These are phyloP conservation scores for Fusarium sp. DNA, from an alignment of 2,329 filamentous ascomycete genomes.

Conservation along the genomic window DNA sequence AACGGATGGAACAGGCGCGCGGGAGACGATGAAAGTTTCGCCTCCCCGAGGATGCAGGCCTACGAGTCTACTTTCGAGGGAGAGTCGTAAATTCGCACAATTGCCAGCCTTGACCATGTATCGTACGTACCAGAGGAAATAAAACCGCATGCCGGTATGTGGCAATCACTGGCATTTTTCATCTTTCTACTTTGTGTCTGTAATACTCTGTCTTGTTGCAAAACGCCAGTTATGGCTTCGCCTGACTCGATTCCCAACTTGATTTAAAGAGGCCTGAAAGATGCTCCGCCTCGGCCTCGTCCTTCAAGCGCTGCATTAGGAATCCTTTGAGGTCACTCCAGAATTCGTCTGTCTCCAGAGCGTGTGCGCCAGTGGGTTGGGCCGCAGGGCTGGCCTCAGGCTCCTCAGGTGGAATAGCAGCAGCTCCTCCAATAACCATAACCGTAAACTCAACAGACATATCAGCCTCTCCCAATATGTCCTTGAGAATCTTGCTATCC, in stretches of 20 bases:
- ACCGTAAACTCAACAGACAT: constrained; percentile 79
- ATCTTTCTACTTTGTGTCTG: constrained; percentile 33
- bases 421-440: constrained; percentile 85
- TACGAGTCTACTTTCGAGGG: constrained; percentile 44
- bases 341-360: constrained; percentile 79
- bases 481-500: constrained; percentile 82
- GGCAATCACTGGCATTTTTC: constrained; percentile 42
- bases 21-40: constrained; percentile 38
- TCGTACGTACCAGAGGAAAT: constrained; percentile 49
- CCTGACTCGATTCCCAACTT: constrained; percentile 71
- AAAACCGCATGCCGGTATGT: constrained; percentile 49
- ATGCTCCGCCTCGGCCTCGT: constrained; percentile 73
- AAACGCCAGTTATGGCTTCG: constrained; percentile 43
- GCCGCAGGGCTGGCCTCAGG: constrained; percentile 49
- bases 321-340: constrained; percentile 89
- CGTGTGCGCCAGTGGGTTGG: constrained; percentile 63
- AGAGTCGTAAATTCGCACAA: constrained; percentile 48
- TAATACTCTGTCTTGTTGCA: constrained; percentile 20
- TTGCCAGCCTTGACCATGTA: constrained; percentile 50
- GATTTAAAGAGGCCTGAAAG: constrained; percentile 76
- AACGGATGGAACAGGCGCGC: constrained; percentile 31
- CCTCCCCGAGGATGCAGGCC: constrained; percentile 30
- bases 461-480: constrained; percentile 69
- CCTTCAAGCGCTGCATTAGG: constrained; percentile 81
- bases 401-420: constrained; percentile 59